Conservation (phyloP, 1,284 basidiomycete species). For the Sanghuangporus weigelae region DNA sequence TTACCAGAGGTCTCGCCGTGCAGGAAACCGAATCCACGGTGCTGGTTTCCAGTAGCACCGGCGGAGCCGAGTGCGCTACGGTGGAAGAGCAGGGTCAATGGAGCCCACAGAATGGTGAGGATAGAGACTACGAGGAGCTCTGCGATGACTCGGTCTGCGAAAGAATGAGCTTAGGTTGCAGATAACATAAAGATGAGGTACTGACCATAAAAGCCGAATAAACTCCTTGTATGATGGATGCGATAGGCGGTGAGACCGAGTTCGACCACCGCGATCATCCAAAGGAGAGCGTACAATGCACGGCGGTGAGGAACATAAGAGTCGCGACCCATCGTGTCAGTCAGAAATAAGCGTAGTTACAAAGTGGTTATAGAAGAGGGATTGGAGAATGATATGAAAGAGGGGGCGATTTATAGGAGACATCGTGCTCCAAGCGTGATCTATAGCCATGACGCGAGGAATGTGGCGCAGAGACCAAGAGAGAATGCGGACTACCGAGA, state of each 20-base stretch:
- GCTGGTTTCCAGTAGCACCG: background rate
- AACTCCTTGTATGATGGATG: constrained; percentile 20
- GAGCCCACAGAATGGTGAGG: constrained; percentile 16
- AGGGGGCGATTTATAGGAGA: too few species aligned
- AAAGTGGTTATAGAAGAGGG: too few species aligned
- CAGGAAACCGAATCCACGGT: background rate
- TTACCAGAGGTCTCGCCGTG: constrained; percentile 9
- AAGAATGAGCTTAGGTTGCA: background rate
- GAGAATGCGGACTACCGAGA: background rate
- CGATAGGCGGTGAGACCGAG: constrained; percentile 15
- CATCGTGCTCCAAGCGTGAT: too few species aligned
- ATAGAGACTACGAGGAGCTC: constrained; percentile 18
- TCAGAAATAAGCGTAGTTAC: too few species aligned
- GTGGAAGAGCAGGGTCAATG: constrained; percentile 41
- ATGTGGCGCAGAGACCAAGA: background rate
- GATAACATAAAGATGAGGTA: background rate
- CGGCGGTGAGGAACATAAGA: background rate
- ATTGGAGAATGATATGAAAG: too few species aligned
- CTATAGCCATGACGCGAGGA: background rate
- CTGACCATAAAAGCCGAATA: background rate
- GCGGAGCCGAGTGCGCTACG: background rate
- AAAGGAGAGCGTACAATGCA: background rate
- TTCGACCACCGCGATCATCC: constrained; percentile 9
- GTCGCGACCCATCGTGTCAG: background rate
- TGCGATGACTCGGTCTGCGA: constrained; percentile 9